Evolutionary conservation across 1,284 basidiomycete species (phyloP).

Genomic region (Leccinum ponderosum): DNA sequence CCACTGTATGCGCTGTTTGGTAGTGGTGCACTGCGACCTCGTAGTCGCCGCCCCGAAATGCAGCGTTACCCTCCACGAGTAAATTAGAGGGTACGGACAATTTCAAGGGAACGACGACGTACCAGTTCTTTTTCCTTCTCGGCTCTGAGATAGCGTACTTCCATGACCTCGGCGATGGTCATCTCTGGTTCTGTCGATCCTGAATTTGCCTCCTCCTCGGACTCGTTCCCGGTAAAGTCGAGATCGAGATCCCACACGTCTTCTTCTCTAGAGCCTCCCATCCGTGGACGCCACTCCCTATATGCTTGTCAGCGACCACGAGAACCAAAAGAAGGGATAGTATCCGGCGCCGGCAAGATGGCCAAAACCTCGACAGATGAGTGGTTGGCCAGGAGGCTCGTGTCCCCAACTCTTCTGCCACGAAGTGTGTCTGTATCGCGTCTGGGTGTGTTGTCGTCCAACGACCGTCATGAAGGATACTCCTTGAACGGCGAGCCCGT

Average conservation of each 20-base stretch:
- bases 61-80: slow-evolving; percentile 54
- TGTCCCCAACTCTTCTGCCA: too few relatives aligned
- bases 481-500: too few relatives aligned
- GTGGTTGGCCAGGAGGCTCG: too few relatives aligned
- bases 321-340: not conserved
- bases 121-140: slow-evolving; percentile 70
- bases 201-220: slow-evolving; percentile 47
- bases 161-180: slow-evolving; percentile 69
- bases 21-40: slow-evolving; percentile 55
- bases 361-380: too few relatives aligned
- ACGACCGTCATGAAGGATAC: too few relatives aligned
- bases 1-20: slow-evolving; percentile 56
- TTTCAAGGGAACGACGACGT: slow-evolving; percentile 13
- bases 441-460: too few relatives aligned
- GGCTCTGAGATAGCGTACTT: slow-evolving; percentile 65
- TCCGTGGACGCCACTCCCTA: slow-evolving; percentile 57
- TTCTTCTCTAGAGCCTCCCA: slow-evolving; percentile 70
- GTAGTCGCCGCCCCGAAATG: slow-evolving; percentile 62
- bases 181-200: slow-evolving; percentile 46
- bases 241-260: slow-evolving; percentile 72
- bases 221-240: slow-evolving; percentile 55
- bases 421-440: too few relatives aligned
- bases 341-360: too few relatives aligned
- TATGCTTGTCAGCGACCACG: not conserved
- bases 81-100: slow-evolving; percentile 1